Conservation (phyloP, 2,329 filamentous ascomycete species). For the Phyllachora maydis region DNA sequence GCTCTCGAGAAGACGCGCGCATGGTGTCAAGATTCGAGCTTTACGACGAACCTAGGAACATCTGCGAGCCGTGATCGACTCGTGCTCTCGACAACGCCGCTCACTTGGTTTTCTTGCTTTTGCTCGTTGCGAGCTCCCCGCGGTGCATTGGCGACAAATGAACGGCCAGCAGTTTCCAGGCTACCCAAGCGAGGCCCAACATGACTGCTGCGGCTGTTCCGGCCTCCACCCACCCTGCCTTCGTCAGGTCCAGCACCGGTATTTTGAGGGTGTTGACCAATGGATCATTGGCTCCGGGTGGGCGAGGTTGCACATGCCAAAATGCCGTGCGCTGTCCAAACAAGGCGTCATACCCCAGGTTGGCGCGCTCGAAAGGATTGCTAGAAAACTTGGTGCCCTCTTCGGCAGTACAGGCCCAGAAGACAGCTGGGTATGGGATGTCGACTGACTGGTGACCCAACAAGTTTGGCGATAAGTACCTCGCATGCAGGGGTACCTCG, state of each 20-base stretch:
- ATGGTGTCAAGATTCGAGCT: too few species aligned
- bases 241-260: slow-evolving; percentile 40
- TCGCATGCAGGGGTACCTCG: slow-evolving; percentile 64
- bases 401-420: slow-evolving; percentile 68
- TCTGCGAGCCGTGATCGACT: too few species aligned
- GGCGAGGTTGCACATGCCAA: slow-evolving; percentile 49
- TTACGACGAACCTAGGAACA: too few species aligned
- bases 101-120: too few species aligned
- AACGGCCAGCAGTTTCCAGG: slow-evolving; percentile 47
- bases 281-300: slow-evolving; percentile 11
- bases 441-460: slow-evolving; percentile 31
- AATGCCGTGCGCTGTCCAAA: slow-evolving; percentile 65
- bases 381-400: slow-evolving; percentile 44
- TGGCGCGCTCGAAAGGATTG: slow-evolving; percentile 71
- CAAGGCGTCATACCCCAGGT: slow-evolving; percentile 68
- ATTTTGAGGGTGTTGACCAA: slow-evolving; percentile 37
- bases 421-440: slow-evolving; percentile 66
- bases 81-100: too few species aligned
- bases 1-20: too few species aligned
- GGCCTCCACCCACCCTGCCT: slow-evolving; percentile 23
- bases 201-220: slow-evolving; percentile 38
- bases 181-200: slow-evolving; percentile 48
- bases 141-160: too few species aligned
- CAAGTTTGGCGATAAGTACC: slow-evolving; percentile 49
- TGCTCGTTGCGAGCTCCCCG: too few species aligned